Conservation (phyloP, 768 basidiomycete genomes). For the Megacollybia marginata region DNA sequence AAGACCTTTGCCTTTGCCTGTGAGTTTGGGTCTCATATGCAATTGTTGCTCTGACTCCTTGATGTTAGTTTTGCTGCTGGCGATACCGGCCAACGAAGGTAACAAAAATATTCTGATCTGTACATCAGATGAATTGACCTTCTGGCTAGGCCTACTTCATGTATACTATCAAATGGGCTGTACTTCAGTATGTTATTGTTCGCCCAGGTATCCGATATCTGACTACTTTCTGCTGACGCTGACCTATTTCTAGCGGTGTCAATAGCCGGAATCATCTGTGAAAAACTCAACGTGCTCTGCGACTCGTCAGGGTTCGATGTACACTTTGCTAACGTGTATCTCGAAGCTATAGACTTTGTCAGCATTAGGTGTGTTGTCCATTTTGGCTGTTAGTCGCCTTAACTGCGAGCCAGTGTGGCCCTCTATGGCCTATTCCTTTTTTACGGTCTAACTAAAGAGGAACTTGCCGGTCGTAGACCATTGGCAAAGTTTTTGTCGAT, state of each 20-base stretch:
- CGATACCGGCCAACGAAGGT: slow-evolving; percentile 79
- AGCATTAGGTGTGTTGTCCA: slow-evolving; percentile 59
- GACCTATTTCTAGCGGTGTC: slow-evolving; percentile 36
- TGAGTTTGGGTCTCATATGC: slow-evolving; percentile 10
- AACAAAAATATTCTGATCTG: neutral
- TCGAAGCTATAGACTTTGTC: slow-evolving; percentile 68
- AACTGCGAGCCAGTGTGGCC: slow-evolving; percentile 48
- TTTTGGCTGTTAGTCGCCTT: neutral
- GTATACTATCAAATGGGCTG: slow-evolving; percentile 85
- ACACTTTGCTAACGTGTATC: slow-evolving; percentile 60
- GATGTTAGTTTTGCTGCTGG: slow-evolving; percentile 67
- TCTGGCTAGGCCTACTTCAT: slow-evolving; percentile 70
- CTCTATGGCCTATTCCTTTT: slow-evolving; percentile 82
- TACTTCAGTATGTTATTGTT: slow-evolving; percentile 83
- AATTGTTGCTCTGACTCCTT: neutral
- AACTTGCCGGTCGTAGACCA: slow-evolving; percentile 69
- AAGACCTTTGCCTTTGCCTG: slow-evolving; percentile 59
- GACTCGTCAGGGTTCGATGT: slow-evolving; percentile 49
- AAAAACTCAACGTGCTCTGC: slow-evolving; percentile 66
- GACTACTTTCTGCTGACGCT: neutral
- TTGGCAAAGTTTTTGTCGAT: slow-evolving; percentile 82
- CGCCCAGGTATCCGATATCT: slow-evolving; percentile 35
- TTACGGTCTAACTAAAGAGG: slow-evolving; percentile 75
- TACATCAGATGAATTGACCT: neutral
- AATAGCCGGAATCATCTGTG: slow-evolving; percentile 73